Evolutionary conservation across 306 rosid species (phyloP), one percentile per base, ranked within the genome.

Genomic region (Lathyrus sativus): DNA sequence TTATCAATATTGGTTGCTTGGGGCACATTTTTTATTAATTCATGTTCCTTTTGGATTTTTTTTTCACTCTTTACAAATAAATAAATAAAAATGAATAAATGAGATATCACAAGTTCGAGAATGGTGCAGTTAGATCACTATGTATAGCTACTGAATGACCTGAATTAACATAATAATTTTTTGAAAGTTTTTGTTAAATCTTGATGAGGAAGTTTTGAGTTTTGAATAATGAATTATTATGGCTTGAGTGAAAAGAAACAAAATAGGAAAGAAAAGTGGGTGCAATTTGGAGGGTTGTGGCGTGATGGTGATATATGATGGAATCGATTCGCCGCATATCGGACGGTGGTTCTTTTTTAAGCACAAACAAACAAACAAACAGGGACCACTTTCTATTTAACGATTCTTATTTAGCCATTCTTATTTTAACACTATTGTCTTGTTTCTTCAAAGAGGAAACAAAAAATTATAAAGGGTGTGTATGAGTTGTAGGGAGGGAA

Each of bases 301-400:
- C 64, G 50, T 70, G 76, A 87, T 73, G 81, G 80, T 80, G 85
- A 71, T 54, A 22, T n/a, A 18, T 57, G 70, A 64, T 45, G 67
- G 87, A 84, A 71, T 74, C 95, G 48, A 58, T 78, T 86, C 85
- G 88, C 91, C 86, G 84, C 95, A 78, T 80, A 68, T 31, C 19
- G 54, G 76, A 76, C 85, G 85, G 75, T 74, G 75, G 75, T 13
- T 79, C 82, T 81, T 73, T 83, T 70, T 43, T 43, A 67, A 64
- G 60, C 68, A 70, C 31, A 59, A 35, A 38, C 15, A 50, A 9
- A 50, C 29, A 66, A 35, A 42, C 14, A 50, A 10, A 51, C 13
- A 66, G 82, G 76, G 54, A 76, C 83, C 77, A 63, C 82, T 42
- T 43, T 64, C 77, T 55, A 79, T 29, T 44, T 11, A 29, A 14